These are phyloP conservation scores for Saprolegnia parasitica DNA, from an alignment of 352 stramenopile species.

Conservation along the genomic window DNA sequence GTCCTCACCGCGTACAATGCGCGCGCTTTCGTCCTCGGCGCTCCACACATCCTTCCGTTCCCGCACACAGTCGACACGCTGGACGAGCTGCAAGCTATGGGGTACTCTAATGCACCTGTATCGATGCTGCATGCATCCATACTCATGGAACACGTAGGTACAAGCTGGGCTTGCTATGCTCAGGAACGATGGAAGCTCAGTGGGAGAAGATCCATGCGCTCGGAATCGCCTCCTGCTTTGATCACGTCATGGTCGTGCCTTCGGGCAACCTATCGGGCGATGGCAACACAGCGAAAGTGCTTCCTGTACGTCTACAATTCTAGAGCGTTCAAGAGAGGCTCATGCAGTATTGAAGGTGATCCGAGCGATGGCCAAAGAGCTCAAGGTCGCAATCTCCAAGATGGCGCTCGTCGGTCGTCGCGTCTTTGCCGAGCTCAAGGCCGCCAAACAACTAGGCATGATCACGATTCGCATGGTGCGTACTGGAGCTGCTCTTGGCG, in stretches of 20 bases:
- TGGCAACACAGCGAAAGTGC: conserved; percentile 26
- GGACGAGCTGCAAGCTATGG: conserved; percentile 37
- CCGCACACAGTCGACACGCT: conserved; percentile 47
- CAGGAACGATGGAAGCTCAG: conserved; percentile 70
- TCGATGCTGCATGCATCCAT: not conserved
- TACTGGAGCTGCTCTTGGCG: not conserved
- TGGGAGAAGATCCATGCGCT: conserved; percentile 66
- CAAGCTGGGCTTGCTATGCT: conserved; percentile 60
- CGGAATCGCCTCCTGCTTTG: conserved; percentile 56
- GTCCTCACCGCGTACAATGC: conserved; percentile 76
- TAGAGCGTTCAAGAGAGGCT: conserved; percentile 45
- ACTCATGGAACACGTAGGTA: conserved; percentile 38
- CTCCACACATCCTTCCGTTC: conserved; percentile 64
- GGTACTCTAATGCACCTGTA: not conserved
- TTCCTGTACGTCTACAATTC: not conserved
- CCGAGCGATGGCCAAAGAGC: conserved; percentile 45
- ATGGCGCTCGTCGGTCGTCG: conserved; percentile 79
- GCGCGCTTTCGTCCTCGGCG: conserved; percentile 57
- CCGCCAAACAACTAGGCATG: conserved; percentile 70
- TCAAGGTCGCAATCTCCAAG: conserved; percentile 66
- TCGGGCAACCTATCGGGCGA: conserved; percentile 26
- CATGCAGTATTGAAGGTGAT: conserved; percentile 39
- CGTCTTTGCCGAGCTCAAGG: conserved; percentile 85
- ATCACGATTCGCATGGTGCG: conserved; percentile 71
- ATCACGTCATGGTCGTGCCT: conserved; percentile 56